Evolutionary conservation across 495 filamentous ascomycete genomes (phyloP).

Genomic region (Tuber melanosporum): DNA sequence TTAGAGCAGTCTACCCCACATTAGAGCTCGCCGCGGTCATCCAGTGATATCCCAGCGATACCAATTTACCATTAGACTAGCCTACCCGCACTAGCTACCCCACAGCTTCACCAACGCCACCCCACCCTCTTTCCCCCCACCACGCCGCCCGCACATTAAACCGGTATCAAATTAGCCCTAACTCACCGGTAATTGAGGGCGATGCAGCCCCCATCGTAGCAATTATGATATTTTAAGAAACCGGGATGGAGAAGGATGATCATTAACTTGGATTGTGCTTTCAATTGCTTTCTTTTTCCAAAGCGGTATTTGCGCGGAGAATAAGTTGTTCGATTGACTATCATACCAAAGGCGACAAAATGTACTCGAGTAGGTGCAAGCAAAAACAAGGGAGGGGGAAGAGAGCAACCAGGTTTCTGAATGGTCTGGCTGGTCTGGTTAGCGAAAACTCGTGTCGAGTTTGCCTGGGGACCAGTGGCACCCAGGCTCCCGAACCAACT

Average conservation of each 20-base stretch:
- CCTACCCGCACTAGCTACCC: not conserved
- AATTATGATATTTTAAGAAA: not conserved
- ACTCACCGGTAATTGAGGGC: not conserved
- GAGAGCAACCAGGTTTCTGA: not conserved
- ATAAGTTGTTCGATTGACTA: not conserved
- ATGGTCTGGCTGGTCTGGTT: not conserved
- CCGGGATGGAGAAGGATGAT: not conserved
- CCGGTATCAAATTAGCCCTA: not conserved
- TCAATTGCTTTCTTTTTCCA: not conserved
- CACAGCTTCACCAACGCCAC: not conserved
- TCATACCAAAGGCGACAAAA: not conserved
- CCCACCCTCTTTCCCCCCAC: not conserved
- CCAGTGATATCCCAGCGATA: conserved; percentile 17
- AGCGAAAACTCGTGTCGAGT: not conserved
- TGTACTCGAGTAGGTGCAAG: not conserved
- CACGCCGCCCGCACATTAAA: not conserved
- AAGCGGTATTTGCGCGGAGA: not conserved
- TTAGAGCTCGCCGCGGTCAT: conserved; percentile 12
- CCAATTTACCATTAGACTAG: not conserved
- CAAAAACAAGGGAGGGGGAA: not conserved
- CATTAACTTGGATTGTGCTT: not conserved
- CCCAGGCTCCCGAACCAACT: not conserved
- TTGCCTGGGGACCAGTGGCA: not conserved
- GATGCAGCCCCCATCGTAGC: not conserved
- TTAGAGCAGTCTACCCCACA: not conserved